phyloP scores from a whole-genome alignment of 345 rosid genomes.

The Heritiera littoralis region DNA sequence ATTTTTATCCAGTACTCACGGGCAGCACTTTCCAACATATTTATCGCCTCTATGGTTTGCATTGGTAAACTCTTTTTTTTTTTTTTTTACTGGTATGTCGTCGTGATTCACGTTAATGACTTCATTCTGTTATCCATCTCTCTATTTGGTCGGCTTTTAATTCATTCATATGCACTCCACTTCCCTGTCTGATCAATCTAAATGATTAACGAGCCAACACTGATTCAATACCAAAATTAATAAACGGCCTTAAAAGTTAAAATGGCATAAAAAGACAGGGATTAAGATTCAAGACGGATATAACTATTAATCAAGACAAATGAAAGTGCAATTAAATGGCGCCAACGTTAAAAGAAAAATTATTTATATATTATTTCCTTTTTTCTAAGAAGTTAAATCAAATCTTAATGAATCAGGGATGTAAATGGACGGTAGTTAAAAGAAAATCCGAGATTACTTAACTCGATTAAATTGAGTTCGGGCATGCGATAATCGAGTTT shows the following conservation, averaged over 20 bases:
- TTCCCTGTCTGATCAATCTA: background rate
- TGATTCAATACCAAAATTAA: too few species aligned
- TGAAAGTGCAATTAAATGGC: background rate
- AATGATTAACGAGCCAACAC: background rate
- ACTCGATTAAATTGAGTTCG: too few species aligned
- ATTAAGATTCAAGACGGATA: background rate
- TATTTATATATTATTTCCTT: too few species aligned
- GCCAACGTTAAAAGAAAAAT: too few species aligned
- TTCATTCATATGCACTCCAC: background rate
- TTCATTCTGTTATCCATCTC: conserved; percentile 3
- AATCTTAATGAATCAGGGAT: too few species aligned
- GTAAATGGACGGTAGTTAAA: too few species aligned
- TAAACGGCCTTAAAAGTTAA: too few species aligned
- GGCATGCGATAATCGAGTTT: too few species aligned
- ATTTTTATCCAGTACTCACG: background rate
- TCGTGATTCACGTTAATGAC: conserved; percentile 10
- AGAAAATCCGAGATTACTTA: too few species aligned
- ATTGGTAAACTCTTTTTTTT: background rate
- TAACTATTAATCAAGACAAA: background rate
- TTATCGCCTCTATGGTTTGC: background rate
- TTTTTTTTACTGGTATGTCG: background rate
- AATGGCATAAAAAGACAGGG: too few species aligned
- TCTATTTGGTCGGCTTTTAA: background rate
- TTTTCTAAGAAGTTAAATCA: too few species aligned
- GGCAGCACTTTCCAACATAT: background rate